Base-by-base conservation (phyloP, 148 eudicot species). In the Spergularia marina region DNA sequence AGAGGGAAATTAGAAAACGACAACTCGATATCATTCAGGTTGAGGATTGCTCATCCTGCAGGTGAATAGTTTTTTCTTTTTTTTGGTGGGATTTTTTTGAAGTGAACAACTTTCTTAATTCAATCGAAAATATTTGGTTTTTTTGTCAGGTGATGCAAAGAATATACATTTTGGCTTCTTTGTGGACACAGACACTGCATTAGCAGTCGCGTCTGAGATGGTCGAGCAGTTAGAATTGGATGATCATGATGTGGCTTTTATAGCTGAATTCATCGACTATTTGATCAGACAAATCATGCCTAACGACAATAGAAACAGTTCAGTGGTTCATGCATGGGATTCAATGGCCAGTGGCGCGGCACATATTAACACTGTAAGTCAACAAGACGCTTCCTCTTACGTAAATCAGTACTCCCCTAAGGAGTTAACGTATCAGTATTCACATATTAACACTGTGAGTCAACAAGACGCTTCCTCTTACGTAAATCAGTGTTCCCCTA, bases 131-230 rank as follows among this genome's bases (percentile, higher is more conserved):
- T 30, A 30, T 30, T 67, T 39, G 39, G 70, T 10, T 20, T 36
- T 21, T 74, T 62, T 23, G 25, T 76, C 86, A 94, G 98, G 96
- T 15, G 75, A 74, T 72, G 88, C 77, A 56, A 84, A 84, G 75
- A 84, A 90, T 51, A 84, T 91, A 77, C 84, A 89, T 53, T 94
- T 91, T 70, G 41, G 52, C n/a, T 91, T 87, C 79, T 89, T 86
- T 76, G 86, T 87, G 55, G 82, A 85, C 71, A 66, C 81, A 8
- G 98, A 94, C 82, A 94, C 98, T n/a, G 89, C 93, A 59, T 34
- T 75, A 12, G 85, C 90, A 4, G 89, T 94, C 8, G 91, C 96
- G 53, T 82, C 82, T 53, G 98, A 94, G 81, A 94, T 94, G 98
- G 98, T 90, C 53, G 91, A 91, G 49, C 88, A 86, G 25, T 76